Conservation (phyloP, 805 yeast species). For the Schwanniomyces sp. region DNA sequence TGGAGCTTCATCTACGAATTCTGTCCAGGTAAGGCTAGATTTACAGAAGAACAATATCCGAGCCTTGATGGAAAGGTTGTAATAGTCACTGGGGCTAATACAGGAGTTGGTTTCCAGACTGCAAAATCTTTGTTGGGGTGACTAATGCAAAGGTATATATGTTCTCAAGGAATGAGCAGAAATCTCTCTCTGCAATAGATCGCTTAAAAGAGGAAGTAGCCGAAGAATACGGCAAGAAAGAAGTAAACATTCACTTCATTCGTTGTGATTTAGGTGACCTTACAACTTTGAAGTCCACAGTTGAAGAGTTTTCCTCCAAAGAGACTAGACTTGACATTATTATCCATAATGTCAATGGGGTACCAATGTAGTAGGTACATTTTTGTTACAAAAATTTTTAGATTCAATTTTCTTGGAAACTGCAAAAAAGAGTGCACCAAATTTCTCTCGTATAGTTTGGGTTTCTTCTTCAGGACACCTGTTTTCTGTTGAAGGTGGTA, state of each 20-base stretch:
- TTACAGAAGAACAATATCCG: constrained; percentile 31
- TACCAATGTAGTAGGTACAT: constrained; percentile 47
- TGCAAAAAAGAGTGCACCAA: constrained; percentile 19
- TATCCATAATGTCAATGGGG: constrained; percentile 40
- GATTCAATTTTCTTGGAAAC: constrained; percentile 36
- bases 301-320: constrained; percentile 16
- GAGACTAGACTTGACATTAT: constrained; percentile 17
- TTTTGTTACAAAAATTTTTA: constrained; percentile 39
- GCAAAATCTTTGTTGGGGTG: constrained; percentile 21
- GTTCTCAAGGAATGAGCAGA: constrained; percentile 33
- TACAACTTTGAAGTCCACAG: constrained; percentile 38
- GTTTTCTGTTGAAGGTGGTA: constrained; percentile 25
- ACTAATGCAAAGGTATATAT: constrained; percentile 27
- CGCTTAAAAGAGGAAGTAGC: constrained; percentile 20
- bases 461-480: constrained; percentile 40
- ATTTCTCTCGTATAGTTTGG: constrained; percentile 44
- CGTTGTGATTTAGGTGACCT: constrained; percentile 44
- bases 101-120: constrained; percentile 33
- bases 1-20: not conserved
- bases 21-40: constrained; percentile 16
- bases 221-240: no score
- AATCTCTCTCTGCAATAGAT: constrained; percentile 25
- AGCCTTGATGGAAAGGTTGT: constrained; percentile 35
- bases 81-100: constrained; percentile 40
- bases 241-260: constrained; percentile 14